Evolutionary conservation across 176 grass and related monocot species (phyloP), one percentile per base, ranked within the genome.

Genomic region (Zoysia japonica): DNA sequence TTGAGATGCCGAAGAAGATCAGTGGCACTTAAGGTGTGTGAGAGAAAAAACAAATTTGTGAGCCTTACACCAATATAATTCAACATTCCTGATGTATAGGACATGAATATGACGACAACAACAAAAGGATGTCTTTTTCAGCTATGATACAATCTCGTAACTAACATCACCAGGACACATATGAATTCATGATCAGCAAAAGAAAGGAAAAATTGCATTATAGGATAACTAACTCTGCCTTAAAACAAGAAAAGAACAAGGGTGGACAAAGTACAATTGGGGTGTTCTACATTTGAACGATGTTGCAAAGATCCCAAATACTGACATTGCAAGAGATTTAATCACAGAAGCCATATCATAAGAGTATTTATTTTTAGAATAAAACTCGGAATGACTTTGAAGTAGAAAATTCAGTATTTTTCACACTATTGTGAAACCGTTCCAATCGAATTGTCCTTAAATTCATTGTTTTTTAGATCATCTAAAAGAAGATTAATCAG

Each of bases 1-100:
- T 75, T 81, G 50, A 72, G 59, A 79, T 80, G 80, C 70, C 72
- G 78, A 78, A 80, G 9, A 60, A 72, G 65, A 59, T 78, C 2
- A 56, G 0, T 11, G 52, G 79, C 28, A 85, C 19, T 65, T 67
- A 9, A 59, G 74, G 69, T 59, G 61, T 59, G 61, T 20, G 72
- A 61, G 35, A 42, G 70, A 80, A 2, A 44, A 49, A 41, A 54
- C 2, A 28, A 19, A 54, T 43, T 61, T 38, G 57, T 72, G 17
- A 76, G 42, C 16, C 28, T 19, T 70, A 67, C 61, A 9, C 49
- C 60, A 49, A 20, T 70, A 28, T 67, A 77, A n/a, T 37, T 65
- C 65, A 76, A 60, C 19, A 71, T 47, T 70, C 11, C 8, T 47
- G 38, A 42, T 64, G 65, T 16, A 65, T 66, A 47, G 67, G 20